Conservation (phyloP, 495 filamentous ascomycete species). For the Rhypophila decipiens region DNA sequence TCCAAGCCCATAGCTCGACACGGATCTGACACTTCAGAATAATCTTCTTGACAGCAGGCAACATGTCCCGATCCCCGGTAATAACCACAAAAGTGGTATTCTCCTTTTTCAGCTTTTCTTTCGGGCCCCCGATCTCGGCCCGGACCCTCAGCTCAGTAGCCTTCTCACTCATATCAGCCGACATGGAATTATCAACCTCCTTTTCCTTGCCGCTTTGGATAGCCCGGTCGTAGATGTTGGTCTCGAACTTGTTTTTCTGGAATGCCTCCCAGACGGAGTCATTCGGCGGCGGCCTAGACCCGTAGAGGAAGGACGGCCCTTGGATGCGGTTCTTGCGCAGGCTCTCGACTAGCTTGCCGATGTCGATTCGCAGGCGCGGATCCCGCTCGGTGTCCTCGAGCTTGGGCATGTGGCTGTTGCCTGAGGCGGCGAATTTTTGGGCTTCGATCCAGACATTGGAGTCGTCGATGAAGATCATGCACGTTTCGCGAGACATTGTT, state of each 20-base stretch:
- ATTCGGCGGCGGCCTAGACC: conserved; percentile 2
- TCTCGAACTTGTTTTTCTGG: background rate
- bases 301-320: conserved; percentile 1
- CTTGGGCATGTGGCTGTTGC: conserved; percentile 9
- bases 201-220: background rate
- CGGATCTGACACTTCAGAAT: background rate
- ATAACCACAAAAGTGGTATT: background rate
- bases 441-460: conserved; percentile 7
- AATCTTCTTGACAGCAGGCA: background rate
- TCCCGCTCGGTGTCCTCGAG: conserved; percentile 5
- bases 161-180: background rate
- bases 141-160: background rate
- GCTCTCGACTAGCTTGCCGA: conserved; percentile 1
- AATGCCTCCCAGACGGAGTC: conserved; percentile 1
- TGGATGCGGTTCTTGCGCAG: background rate
- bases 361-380: conserved; percentile 2
- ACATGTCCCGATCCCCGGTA: background rate
- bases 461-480: conserved; percentile 10
- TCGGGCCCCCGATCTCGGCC: no score
- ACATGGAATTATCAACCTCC: background rate
- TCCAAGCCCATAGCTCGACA: conserved; percentile 5
- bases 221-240: background rate
- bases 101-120: background rate
- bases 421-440: conserved; percentile 11
- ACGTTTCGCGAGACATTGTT: no score